These are phyloP conservation scores for Lachancea quebecensis DNA, from an alignment of 805 yeast genomes.

Conservation along the genomic window DNA sequence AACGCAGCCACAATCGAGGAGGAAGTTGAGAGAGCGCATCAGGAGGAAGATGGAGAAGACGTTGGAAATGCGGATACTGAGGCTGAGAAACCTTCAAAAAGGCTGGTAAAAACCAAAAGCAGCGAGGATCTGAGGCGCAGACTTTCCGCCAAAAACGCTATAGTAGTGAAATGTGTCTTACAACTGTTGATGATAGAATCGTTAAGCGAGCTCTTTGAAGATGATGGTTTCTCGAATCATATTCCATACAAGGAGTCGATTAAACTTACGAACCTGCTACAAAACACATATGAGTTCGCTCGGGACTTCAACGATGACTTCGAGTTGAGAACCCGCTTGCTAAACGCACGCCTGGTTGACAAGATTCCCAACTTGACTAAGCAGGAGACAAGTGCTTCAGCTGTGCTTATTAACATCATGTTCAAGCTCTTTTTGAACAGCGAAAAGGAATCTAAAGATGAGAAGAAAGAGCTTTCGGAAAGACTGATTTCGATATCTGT, in stretches of 20 bases:
- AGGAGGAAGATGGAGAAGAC: conserved; percentile 32
- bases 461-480: conserved; percentile 44
- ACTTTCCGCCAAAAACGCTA: conserved; percentile 56
- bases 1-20: conserved; percentile 18
- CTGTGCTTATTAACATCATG: conserved; percentile 74
- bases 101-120: conserved; percentile 21
- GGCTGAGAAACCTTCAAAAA: conserved; percentile 11
- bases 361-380: conserved; percentile 84
- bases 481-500: conserved; percentile 60
- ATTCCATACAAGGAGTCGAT: conserved; percentile 64
- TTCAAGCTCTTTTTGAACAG: conserved; percentile 57
- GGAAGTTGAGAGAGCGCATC: conserved; percentile 28
- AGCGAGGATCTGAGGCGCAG: conserved; percentile 37
- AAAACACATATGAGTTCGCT: conserved; percentile 73
- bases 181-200: conserved; percentile 86
- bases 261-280: conserved; percentile 51
- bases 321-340: conserved; percentile 77
- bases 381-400: conserved; percentile 87
- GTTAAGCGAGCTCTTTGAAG: conserved; percentile 72
- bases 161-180: conserved; percentile 86
- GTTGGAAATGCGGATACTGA: conserved; percentile 24
- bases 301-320: conserved; percentile 82
- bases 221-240: conserved; percentile 53
- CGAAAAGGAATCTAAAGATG: conserved; percentile 30
- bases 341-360: conserved; percentile 89